Percentiles rank a stretch among this genome's conserved stretches.
Evolutionary conservation across 768 basidiomycete genomes (phyloP).

Genomic region (Chlorophyllum brunneum): DNA sequence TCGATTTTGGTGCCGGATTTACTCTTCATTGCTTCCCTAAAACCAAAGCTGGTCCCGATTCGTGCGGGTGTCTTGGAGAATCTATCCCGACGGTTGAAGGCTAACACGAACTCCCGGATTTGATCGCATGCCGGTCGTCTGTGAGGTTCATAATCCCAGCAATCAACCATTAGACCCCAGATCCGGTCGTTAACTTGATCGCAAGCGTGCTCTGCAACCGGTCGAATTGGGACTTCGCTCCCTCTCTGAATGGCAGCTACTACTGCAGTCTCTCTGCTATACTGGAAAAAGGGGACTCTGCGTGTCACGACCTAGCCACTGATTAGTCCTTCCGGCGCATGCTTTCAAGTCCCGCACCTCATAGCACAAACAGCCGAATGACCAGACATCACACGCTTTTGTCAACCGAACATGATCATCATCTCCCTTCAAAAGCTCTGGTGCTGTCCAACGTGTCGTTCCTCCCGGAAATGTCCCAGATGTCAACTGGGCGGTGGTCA

Average conservation of each 20-base stretch:
- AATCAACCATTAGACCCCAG: neutral
- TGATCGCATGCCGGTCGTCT: neutral
- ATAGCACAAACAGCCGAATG: conserved; percentile 4
- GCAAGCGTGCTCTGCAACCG: neutral
- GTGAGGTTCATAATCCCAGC: neutral
- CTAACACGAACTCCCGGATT: neutral
- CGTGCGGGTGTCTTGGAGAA: too few relatives aligned
- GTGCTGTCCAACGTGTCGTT: conserved; percentile 4
- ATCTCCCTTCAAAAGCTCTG: neutral
- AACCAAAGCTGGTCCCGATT: too few relatives aligned
- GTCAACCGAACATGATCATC: neutral
- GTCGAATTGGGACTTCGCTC: neutral
- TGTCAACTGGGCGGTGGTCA: neutral
- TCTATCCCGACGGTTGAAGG: too few relatives aligned
- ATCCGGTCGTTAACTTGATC: neutral
- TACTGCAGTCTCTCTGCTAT: neutral
- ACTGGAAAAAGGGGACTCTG: conserved; percentile 2
- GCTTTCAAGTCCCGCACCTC: neutral
- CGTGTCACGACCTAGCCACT: neutral
- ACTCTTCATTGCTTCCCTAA: too few relatives aligned
- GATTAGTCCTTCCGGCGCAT: neutral
- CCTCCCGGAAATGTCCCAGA: neutral
- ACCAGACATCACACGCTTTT: conserved; percentile 6
- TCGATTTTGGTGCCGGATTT: too few relatives aligned
- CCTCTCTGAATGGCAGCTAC: neutral